These are phyloP conservation scores for Rhododendron ferrugineum DNA, from an alignment of 148 eudicot genomes.

Conservation along the genomic window DNA sequence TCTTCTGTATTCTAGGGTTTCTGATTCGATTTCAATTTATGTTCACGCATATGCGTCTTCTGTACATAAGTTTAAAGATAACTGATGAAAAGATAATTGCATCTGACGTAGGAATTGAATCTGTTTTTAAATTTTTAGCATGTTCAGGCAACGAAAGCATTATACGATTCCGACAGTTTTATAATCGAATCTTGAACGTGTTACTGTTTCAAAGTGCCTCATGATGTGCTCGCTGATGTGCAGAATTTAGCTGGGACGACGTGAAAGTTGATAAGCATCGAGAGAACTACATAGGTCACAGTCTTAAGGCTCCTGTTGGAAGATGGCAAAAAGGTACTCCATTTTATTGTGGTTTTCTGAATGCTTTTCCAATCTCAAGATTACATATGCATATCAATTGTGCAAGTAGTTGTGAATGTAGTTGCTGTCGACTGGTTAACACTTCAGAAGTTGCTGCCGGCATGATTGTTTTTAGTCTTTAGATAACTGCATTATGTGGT, in stretches of 20 bases:
- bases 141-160: neutral
- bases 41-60: neutral
- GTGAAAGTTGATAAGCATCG: constrained; percentile 95
- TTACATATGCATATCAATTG: neutral
- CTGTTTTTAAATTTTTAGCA: neutral
- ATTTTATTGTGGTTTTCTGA: neutral
- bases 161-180: neutral
- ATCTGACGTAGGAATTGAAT: neutral
- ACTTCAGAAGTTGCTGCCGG: neutral
- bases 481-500: neutral
- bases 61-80: neutral
- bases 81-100: neutral
- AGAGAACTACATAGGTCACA: constrained; percentile 95
- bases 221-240: constrained; percentile 4
- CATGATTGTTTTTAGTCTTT: neutral
- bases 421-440: neutral
- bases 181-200: neutral
- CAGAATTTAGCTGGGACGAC: constrained; percentile 97
- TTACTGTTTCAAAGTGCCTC: neutral
- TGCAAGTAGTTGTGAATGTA: neutral
- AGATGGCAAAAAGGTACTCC: constrained; percentile 96
- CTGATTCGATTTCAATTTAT: neutral
- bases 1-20: constrained; percentile 16
- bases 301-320: constrained; percentile 96
- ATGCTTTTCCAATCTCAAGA: neutral